Base-by-base conservation (phyloP, 768 basidiomycete genomes). In the Coprinopsis marcescibilis region DNA sequence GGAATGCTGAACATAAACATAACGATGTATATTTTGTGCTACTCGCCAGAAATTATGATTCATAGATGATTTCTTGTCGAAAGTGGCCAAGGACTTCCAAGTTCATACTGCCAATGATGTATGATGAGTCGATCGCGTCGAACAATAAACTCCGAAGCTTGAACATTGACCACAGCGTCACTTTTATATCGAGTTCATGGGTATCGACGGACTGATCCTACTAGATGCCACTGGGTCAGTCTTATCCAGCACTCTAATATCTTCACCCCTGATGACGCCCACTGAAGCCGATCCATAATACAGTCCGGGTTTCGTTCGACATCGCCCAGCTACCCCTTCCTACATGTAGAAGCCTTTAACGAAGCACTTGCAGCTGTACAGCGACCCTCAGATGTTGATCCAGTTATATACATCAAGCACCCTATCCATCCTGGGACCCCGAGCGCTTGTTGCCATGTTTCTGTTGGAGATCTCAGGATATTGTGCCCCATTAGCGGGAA, bases 221-320 rank as follows among this genome's bases (percentile, higher is more conserved):
- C 69, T 90, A 48, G 88, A 90, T 65, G 74, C 71, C 53, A 68
- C 76, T 52, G 83, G 85, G 87, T 87, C 53, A 60, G 82, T 30
- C 73, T 39, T 49, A 21, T 41, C 43, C 26, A 20, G 24, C 37
- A 34, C 40, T 50, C 57, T 30, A 53, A 32, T 24, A 27, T 46
- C 32, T 38, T 50, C 51, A 48, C 52, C n/a, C n/a, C 57, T 61
- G 20, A 62, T 53, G 33, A 48, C 45, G 45, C 25, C 33, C 38
- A 47, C 52, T 46, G 38, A 62, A 83, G 80, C 46, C 77, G 79
- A 37, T 82, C 92, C 20, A 86, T 96, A 54, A 88, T 94, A 53
- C 89, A 92, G 66, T 92, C 92, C 24, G 87, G 86, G 32, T 96
- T 94, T 66, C 81, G 86, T 45, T 81, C 82, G 14, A 81, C 80